A percentile compares a stretch with the other conserved stretches of the same genome.
These are phyloP conservation scores for Schwanniomyces sp. DNA, from an alignment of 805 yeast species.

Conservation along the genomic window DNA sequence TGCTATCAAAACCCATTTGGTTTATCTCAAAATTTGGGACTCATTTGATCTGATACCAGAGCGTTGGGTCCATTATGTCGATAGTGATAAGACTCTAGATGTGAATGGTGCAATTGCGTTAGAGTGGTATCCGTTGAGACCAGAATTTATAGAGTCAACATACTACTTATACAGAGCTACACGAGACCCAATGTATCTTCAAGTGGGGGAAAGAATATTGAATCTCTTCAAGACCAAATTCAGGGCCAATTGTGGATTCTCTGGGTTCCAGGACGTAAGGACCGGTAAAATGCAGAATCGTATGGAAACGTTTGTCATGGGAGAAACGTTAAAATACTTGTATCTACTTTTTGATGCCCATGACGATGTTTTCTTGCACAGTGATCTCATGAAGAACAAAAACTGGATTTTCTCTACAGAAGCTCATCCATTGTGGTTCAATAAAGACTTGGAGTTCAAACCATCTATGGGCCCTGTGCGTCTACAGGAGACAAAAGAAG, in stretches of 20 bases:
- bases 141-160: slow-evolving; percentile 89
- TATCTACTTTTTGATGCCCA: slow-evolving; percentile 74
- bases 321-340: slow-evolving; percentile 84
- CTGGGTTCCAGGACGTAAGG: slow-evolving; percentile 69
- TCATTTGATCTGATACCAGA: slow-evolving; percentile 83
- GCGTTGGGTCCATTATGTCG: slow-evolving; percentile 58
- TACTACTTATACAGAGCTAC: slow-evolving; percentile 84
- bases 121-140: slow-evolving; percentile 92
- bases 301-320: slow-evolving; percentile 88
- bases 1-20: slow-evolving; percentile 61
- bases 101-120: slow-evolving; percentile 37
- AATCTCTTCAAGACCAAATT: slow-evolving; percentile 52
- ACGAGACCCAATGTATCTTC: slow-evolving; percentile 76
- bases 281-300: slow-evolving; percentile 67
- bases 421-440: slow-evolving; percentile 87
- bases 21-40: slow-evolving; percentile 77
- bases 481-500: background rate
- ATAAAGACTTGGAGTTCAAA: slow-evolving; percentile 15
- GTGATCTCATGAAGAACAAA: slow-evolving; percentile 31
- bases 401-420: slow-evolving; percentile 77
- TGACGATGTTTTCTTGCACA: slow-evolving; percentile 44
- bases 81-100: slow-evolving; percentile 9
- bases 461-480: background rate
- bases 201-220: slow-evolving; percentile 68
- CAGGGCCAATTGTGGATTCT: slow-evolving; percentile 72